Conservation (phyloP, 1,139 yeast species). For the Chernovozyma aurita region DNA sequence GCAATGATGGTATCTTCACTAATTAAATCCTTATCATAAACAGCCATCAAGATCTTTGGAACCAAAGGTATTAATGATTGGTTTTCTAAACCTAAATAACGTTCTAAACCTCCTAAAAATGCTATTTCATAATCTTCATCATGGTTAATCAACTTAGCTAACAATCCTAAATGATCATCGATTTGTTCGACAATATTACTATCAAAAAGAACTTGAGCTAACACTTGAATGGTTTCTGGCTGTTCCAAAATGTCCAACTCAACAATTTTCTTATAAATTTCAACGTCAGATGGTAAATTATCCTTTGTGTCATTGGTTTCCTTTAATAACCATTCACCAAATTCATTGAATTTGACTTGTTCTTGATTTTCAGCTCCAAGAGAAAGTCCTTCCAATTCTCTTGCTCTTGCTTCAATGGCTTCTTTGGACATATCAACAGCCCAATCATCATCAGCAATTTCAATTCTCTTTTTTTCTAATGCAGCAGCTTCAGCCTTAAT, state of each 20-base stretch:
- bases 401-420: constrained; percentile 91
- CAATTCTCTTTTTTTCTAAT: constrained; percentile 51
- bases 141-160: constrained; percentile 68
- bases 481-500: constrained; percentile 83
- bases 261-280: constrained; percentile 82
- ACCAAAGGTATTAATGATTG: constrained; percentile 69
- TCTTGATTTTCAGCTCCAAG: constrained; percentile 28
- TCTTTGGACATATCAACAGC: constrained; percentile 97
- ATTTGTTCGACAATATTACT: constrained; percentile 73
- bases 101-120: constrained; percentile 91
- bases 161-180: constrained; percentile 73
- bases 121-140: constrained; percentile 74
- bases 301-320: constrained; percentile 52
- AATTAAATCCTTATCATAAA: constrained; percentile 79
- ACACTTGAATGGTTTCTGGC: constrained; percentile 80
- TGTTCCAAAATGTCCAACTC: constrained; percentile 72
- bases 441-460: constrained; percentile 88
- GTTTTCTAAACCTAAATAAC: constrained; percentile 81
- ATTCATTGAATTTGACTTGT: constrained; percentile 57
- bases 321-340: constrained; percentile 82
- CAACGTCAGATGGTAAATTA: constrained; percentile 76
- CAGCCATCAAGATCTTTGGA: constrained; percentile 75
- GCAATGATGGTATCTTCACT: constrained; percentile 75
- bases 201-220: constrained; percentile 86
- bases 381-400: constrained; percentile 66